Evolutionary conservation across 2,329 filamentous ascomycete genomes (phyloP), one percentile per base, ranked within the genome.

Genomic region (Curvularia verruculosa): DNA sequence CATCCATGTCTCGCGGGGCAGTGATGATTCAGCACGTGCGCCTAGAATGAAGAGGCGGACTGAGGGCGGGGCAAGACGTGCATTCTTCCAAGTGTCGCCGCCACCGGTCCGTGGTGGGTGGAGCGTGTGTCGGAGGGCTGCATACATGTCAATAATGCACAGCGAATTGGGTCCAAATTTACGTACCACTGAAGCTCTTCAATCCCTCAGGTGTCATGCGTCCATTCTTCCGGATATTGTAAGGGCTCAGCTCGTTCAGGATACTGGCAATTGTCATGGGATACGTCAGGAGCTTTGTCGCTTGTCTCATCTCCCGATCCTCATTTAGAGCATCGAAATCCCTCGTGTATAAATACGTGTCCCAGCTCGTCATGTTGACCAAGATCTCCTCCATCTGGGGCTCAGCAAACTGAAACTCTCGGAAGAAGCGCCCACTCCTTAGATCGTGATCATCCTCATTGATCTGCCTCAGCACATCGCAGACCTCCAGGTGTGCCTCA

Each of bases 391-490:
- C 93, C 75, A 97, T 87, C 79, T 97, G 93, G 52, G 88, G 84
- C 13, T 89, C 91, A 0, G 95, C 92, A 72, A 96, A 96, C 60
- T 93, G 87, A 71, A 96, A 98, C 76, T 99, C 96, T 13, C 90
- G 89, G 77, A 99, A 99, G 76, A 92, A 89, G 26, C 95, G 86
- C 3, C 95, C 95, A 18, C 92, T 96, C 49, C 90, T 84, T 65
- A 99, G 79, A 75, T 99, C 95, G 73, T 99, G 96, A 67, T 99
- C 95, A 72, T 99, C 95, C 79, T 99, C 95, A 67, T 99, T 99
- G 78, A 96, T 94, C 78, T 98, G 89, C 64, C 89, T 84, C 54
- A 99, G 80, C 0, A 90, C 90, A 70, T 99, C 94, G 76, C 95
- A 99, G 34, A 99, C 88, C 72, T 97, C 86, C 59, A 99, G 77